Evolutionary conservation across 1,284 basidiomycete species (phyloP), one percentile per base, ranked within the genome.

Genomic region (Schizophyllum amplum): DNA sequence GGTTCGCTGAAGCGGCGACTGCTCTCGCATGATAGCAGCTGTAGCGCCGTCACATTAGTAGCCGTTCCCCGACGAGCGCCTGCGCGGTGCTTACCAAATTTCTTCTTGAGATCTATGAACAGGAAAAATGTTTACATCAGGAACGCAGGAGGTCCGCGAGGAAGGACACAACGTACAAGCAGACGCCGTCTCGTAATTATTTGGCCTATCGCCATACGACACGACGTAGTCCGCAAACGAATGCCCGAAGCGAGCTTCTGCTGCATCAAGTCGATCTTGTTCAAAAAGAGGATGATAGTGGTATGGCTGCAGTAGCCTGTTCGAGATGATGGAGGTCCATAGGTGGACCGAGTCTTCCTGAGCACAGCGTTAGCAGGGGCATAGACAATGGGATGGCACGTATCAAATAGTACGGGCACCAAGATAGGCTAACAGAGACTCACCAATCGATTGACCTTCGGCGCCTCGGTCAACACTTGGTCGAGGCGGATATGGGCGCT

Each of bases 401-500:
- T 23, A 47, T 6, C 27, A 33, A 5, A 5, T 13, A 6, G 27
- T 33, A 5, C 13, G 27, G 13, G 27, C 13, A 33, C 27, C 21
- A 21, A 21, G 24, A 23, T 2, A 27, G 5, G 55, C 42, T 26
- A 20, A 22, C 3, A 51, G 47, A 23, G 9, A 47, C 22, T 21
- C 56, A 81, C 79, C 59, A 87, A 69, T 57, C 85, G 77, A 66
- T 87, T 87, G 51, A 84, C 76, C 54, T 75, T 73, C 3, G 73
- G 75, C 63, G 87, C 85, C 71, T 90, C 87, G 52, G 77, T 75
- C 1, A 89, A 73, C n/a, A 78, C 77, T 66, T 89, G 84, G 68
- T 90, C 86, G 66, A 89, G 60, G 82, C 84, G 55, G 82, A 86
- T 63, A 89, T 80, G 17, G 87, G 83, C 21, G 81, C 82, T n/a